Conservation (phyloP, 140 eudicot genomes). For the Stevia rebaudiana region DNA sequence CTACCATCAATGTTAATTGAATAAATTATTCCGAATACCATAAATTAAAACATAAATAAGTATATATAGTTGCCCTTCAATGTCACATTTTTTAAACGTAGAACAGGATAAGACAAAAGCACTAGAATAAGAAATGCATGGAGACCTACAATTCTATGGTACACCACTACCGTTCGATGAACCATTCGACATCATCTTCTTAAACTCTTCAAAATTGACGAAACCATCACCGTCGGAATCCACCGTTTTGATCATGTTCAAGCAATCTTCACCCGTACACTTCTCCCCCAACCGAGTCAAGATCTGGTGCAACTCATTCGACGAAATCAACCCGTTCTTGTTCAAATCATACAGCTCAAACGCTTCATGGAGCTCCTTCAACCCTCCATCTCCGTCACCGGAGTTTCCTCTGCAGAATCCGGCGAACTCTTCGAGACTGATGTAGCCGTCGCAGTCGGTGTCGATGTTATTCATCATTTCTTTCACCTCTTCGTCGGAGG, state of each 20-base stretch:
- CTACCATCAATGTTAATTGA: no score
- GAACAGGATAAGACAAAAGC: background rate
- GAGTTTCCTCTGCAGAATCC: conserved; percentile 31
- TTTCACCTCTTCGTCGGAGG: conserved; percentile 34
- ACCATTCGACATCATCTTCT: conserved; percentile 68
- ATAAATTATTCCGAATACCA: no score
- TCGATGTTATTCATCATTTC: conserved; percentile 49
- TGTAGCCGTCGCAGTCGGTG: conserved; percentile 53
- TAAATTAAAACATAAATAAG: no score
- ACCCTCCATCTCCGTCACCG: conserved; percentile 24
- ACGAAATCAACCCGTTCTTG: conserved; percentile 62
- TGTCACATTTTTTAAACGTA: no score
- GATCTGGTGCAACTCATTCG: conserved; percentile 59
- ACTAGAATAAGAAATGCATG: conserved; percentile 23
- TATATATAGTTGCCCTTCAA: no score
- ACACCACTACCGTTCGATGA: conserved; percentile 15
- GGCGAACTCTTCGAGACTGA: conserved; percentile 53
- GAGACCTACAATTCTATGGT: conserved; percentile 10
- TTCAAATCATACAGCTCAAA: conserved; percentile 70
- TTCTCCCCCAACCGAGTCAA: conserved; percentile 62
- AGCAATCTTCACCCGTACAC: conserved; percentile 52
- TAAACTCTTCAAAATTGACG: conserved; percentile 77
- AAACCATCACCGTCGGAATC: conserved; percentile 80
- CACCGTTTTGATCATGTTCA: conserved; percentile 56
- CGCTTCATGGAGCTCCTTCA: conserved; percentile 61